Evolutionary conservation across 805 yeast species (phyloP), one percentile per base, ranked within the genome.

Genomic region (Lipomyces yamanashiensis): DNA sequence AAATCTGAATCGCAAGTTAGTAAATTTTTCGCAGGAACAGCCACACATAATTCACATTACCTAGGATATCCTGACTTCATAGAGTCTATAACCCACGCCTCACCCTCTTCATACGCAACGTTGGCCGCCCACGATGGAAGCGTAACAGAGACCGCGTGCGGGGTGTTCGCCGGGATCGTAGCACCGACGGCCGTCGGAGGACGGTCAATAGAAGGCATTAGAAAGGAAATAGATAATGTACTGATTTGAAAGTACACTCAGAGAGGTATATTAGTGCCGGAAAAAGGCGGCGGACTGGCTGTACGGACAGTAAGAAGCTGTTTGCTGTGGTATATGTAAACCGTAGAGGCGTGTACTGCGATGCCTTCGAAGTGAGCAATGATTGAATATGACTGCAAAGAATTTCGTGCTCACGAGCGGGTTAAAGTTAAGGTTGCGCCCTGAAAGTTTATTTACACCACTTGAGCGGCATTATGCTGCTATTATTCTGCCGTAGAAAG

Each of bases 71-170:
- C 98, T 4, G 92, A 85, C 55, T 81, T 80, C 92, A 93, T 89
- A 73, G 85, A 85, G 52, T 79, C 77, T 17, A 87, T 87, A 3
- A 92, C 90, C 88, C 91, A 86, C 21, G 83, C 86, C 71, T 89
- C 87, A 19, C 97, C 96, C 75, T 90, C 95, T 74, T 92, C 97
- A 72, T 95, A 95, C 2, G 91, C 97, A 0, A 95, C 89, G 3
- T 89, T 90, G 51, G 96, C 91, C 54, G 85, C 88, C 99, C 98
- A 95, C 0, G 97, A 89, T 7, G 99, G 99, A 40, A 93, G 81
- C 1, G 96, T 89, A 53, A 93, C 98, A 12, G 97, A 90, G 1
- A 93, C 97, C 0, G 98, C 97, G 75, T 95, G 98, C 2, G 88
- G 86, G 0, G 96, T 88, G 74, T 90, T 87, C 64, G 89, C 87